Conservation (phyloP, 257 asterid genomes). For the Paraleonurus japonicus region DNA sequence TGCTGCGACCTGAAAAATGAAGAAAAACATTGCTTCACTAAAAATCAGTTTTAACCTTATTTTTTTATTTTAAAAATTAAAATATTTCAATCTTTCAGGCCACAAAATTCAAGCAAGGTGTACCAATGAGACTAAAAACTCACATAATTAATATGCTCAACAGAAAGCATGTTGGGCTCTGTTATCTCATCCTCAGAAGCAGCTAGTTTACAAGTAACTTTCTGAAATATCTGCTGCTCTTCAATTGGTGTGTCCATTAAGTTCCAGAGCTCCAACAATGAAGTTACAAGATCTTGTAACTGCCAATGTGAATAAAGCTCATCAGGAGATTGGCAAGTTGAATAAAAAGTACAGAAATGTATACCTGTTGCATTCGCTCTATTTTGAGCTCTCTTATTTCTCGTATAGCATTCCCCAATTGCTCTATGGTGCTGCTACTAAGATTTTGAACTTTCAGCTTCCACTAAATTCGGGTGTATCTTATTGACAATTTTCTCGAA, state of each 20-base stretch:
- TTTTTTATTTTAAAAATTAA: background rate
- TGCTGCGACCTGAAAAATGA: slow-evolving; percentile 53
- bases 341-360: background rate
- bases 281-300: slow-evolving; percentile 87
- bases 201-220: slow-evolving; percentile 78
- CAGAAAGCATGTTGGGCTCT: slow-evolving; percentile 73
- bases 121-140: slow-evolving; percentile 34
- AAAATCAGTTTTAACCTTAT: background rate
- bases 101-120: slow-evolving; percentile 12
- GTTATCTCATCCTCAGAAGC: slow-evolving; percentile 89
- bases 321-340: slow-evolving; percentile 1
- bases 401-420: slow-evolving; percentile 52
- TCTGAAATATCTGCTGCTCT: slow-evolving; percentile 82
- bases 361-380: slow-evolving; percentile 82
- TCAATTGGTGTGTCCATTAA: slow-evolving; percentile 92
- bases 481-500: slow-evolving; percentile 50
- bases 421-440: slow-evolving; percentile 53
- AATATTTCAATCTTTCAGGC: background rate
- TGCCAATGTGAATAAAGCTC: slow-evolving; percentile 30
- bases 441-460: slow-evolving; percentile 56
- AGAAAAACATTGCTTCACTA: slow-evolving; percentile 22
- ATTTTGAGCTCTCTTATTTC: slow-evolving; percentile 62
- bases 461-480: slow-evolving; percentile 78
- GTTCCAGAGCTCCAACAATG: slow-evolving; percentile 92
- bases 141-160: slow-evolving; percentile 60